Conservation (phyloP, 164 flowering plant genomes). For the Magnolia officinalis region DNA sequence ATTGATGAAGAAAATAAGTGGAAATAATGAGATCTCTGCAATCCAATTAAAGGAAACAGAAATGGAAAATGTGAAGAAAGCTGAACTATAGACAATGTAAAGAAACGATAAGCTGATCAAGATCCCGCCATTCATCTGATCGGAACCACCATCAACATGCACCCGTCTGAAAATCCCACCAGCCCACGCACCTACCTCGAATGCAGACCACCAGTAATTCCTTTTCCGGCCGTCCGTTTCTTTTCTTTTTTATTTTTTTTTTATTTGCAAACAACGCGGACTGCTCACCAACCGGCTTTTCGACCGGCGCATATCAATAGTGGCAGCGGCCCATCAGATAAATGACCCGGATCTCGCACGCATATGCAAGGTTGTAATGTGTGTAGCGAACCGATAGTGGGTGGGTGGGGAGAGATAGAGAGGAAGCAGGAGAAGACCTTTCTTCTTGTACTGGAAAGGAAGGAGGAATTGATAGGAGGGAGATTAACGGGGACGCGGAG, state of each 20-base stretch:
- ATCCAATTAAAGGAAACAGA: not conserved
- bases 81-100: not conserved
- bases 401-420: not conserved
- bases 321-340: not conserved
- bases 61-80: not conserved
- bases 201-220: no score
- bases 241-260: no score
- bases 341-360: no score
- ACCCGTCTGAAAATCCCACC: no score
- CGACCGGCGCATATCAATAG: not conserved
- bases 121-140: not conserved
- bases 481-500: not conserved
- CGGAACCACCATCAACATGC: no score
- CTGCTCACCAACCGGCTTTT: no score
- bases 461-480: not conserved
- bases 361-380: no score
- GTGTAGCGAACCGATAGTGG: no score
- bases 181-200: no score
- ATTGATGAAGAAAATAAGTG: slow-evolving; percentile 30
- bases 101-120: not conserved
- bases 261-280: no score
- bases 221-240: no score
- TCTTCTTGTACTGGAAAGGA: not conserved
- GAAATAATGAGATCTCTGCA: not conserved
- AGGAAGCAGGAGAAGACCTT: not conserved